phyloP scores from a whole-genome alignment of 352 stramenopile species.

The Pythium grandisporangium region DNA sequence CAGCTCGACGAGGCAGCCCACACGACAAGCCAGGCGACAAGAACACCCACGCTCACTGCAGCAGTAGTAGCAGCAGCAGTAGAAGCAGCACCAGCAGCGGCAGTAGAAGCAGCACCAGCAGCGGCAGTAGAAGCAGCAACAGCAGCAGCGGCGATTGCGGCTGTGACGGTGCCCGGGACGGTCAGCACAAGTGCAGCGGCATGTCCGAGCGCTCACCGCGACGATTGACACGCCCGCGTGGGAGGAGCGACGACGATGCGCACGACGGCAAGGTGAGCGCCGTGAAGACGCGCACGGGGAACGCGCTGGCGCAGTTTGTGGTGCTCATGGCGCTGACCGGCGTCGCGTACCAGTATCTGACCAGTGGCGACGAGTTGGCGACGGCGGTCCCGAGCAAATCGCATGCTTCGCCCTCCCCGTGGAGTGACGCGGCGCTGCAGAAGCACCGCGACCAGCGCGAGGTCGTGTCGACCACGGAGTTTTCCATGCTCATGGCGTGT shows the following conservation, averaged over 20 bases:
- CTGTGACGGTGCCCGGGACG: no score
- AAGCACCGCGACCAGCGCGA: conserved; percentile 12
- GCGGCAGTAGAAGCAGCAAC: no score
- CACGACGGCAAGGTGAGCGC: conserved; percentile 9
- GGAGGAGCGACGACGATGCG: neutral
- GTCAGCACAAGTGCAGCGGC: no score
- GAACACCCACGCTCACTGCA: no score
- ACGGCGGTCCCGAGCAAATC: neutral
- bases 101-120: no score
- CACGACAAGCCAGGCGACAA: no score
- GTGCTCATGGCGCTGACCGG: conserved; percentile 40
- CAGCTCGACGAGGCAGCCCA: no score
- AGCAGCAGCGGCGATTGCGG: no score
- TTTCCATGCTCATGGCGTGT: conserved; percentile 47
- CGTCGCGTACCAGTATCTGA: conserved; percentile 41
- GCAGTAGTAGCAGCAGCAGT: no score
- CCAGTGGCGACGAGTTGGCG: neutral
- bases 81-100: no score
- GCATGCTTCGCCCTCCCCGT: conserved; percentile 1
- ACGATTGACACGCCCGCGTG: no score
- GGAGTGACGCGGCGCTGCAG: conserved; percentile 11
- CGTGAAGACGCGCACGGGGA: conserved; percentile 22
- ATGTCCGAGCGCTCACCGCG: no score
- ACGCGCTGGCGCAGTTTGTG: conserved; percentile 55
- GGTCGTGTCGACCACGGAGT: conserved; percentile 25